Percentiles rank a stretch among this genome's conserved stretches.
Conservation (phyloP, 768 basidiomycete species). For the Psilocybe cyanescens region DNA sequence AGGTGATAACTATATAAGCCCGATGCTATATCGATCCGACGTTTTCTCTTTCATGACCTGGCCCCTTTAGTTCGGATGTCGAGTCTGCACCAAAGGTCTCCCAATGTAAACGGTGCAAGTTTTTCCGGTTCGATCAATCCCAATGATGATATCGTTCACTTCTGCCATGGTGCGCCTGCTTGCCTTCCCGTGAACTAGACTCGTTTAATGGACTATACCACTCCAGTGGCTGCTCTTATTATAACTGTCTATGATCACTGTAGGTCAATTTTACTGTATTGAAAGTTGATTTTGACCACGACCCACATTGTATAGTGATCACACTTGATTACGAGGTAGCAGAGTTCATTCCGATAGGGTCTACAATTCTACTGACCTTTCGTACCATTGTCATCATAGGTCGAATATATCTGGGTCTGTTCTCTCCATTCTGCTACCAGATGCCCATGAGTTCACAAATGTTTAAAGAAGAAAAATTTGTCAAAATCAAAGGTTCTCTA, state of each 20-base stretch:
- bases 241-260: constrained; percentile 27
- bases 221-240: constrained; percentile 22
- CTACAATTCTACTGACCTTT: background rate
- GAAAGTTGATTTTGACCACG: background rate
- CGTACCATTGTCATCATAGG: constrained; percentile 8
- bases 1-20: constrained; percentile 4
- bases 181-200: background rate
- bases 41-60: constrained; percentile 1
- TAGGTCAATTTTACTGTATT: constrained; percentile 5
- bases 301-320: constrained; percentile 12
- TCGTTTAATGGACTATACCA: background rate
- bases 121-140: constrained; percentile 5
- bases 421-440: background rate
- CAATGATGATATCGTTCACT: constrained; percentile 21
- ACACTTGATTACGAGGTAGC: constrained; percentile 26
- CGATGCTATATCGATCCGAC: background rate
- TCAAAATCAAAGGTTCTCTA: constrained; percentile 27
- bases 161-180: constrained; percentile 25
- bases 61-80: constrained; percentile 4
- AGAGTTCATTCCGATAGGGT: background rate
- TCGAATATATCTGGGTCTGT: constrained; percentile 27
- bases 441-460: too few relatives aligned
- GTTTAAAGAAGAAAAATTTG: constrained; percentile 21
- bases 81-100: constrained; percentile 6
- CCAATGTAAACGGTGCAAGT: constrained; percentile 10